Conservation (phyloP, 1,284 basidiomycete genomes). For the Clitocybe nebularis region DNA sequence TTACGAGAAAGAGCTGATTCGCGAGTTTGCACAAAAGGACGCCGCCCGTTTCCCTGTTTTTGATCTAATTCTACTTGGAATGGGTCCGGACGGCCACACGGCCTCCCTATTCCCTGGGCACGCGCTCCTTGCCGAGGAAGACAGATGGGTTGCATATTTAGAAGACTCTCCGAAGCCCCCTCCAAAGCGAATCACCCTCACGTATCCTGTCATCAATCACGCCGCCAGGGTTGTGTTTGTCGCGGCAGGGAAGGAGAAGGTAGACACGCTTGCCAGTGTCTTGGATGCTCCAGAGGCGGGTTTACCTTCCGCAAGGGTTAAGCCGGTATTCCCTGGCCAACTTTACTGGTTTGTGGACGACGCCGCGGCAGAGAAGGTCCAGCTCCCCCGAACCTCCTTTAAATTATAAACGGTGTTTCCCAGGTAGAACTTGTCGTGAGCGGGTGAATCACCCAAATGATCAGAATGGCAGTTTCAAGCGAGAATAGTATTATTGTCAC, state of each 20-base stretch:
- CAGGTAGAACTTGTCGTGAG: too few species aligned
- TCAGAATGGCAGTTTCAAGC: too few species aligned
- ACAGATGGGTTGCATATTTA: conserved; percentile 93
- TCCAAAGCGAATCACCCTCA: conserved; percentile 86
- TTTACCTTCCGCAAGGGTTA: conserved; percentile 82
- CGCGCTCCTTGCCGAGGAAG: conserved; percentile 77
- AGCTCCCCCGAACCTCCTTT: conserved; percentile 52
- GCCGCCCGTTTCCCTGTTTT: conserved; percentile 92
- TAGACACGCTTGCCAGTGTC: conserved; percentile 69
- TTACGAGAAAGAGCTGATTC: conserved; percentile 92
- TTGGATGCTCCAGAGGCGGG: conserved; percentile 81
- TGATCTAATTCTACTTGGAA: conserved; percentile 90
- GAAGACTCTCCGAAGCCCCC: conserved; percentile 95
- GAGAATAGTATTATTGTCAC: too few species aligned
- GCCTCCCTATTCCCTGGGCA: conserved; percentile 95
- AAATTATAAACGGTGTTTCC: too few species aligned
- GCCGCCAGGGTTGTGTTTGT: conserved; percentile 88
- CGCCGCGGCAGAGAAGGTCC: conserved; percentile 64
- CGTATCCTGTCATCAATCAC: conserved; percentile 91
- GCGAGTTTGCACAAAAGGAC: conserved; percentile 86
- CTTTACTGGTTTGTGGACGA: conserved; percentile 92
- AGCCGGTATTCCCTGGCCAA: conserved; percentile 76
- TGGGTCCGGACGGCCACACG: conserved; percentile 96
- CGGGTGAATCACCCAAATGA: too few species aligned
- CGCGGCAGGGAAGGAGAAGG: conserved; percentile 80